Evolutionary conservation across 176 grass and related monocot species (phyloP).

Genomic region (Dendrocalamus sinicus): DNA sequence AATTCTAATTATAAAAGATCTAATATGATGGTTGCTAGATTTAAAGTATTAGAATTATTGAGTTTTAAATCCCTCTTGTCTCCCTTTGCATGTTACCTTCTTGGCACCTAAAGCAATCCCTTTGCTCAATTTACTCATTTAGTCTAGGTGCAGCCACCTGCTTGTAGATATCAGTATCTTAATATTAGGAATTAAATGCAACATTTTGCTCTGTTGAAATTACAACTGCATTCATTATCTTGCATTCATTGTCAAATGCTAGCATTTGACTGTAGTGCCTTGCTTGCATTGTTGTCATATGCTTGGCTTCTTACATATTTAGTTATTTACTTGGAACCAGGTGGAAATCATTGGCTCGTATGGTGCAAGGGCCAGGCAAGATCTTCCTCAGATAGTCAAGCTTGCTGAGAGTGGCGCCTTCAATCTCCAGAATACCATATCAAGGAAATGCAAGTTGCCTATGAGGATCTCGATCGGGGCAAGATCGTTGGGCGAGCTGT

Average conservation of each 20-base stretch:
- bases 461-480: slow-evolving; percentile 75
- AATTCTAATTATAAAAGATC: no score
- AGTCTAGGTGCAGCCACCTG: neutral
- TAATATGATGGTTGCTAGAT: no score
- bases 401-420: slow-evolving; percentile 80
- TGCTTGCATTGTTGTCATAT: neutral
- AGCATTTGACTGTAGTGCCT: neutral
- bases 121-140: neutral
- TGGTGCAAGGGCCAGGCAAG: slow-evolving; percentile 95
- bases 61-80: no score
- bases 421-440: slow-evolving; percentile 75
- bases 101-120: neutral
- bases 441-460: slow-evolving; percentile 93
- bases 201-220: neutral
- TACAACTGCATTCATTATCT: neutral
- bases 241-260: neutral
- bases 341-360: slow-evolving; percentile 98
- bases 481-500: slow-evolving; percentile 88
- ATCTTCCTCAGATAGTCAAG: slow-evolving; percentile 97
- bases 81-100: no score
- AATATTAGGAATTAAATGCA: neutral
- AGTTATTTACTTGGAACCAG: slow-evolving; percentile 47
- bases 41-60: no score
- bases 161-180: neutral
- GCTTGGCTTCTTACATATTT: slow-evolving; percentile 8